Conservation (phyloP, 306 rosid species). For the Begonia loranthoides region DNA sequence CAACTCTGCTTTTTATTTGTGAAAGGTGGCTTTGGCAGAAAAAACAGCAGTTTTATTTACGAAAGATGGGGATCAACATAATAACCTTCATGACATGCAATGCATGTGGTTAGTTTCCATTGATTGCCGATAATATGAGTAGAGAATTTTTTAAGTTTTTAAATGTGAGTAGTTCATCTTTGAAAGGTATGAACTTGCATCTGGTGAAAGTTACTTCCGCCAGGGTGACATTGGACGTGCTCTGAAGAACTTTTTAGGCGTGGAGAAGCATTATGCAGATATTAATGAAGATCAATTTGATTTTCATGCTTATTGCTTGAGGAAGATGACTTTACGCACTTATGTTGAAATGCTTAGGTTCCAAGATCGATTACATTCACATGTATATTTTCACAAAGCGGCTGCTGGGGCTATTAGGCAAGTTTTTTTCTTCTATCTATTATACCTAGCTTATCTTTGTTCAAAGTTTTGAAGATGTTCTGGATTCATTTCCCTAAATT, state of each 20-base stretch:
- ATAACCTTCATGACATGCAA: slow-evolving; percentile 99
- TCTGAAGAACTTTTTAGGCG: slow-evolving; percentile 76
- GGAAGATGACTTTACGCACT: slow-evolving; percentile 96
- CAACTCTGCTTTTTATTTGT: neutral
- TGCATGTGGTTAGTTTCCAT: slow-evolving; percentile 86
- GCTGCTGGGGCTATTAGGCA: slow-evolving; percentile 96
- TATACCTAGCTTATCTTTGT: slow-evolving; percentile 3
- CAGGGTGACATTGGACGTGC: slow-evolving; percentile 90
- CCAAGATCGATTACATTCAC: slow-evolving; percentile 93
- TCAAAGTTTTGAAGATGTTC: neutral
- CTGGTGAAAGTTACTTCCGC: slow-evolving; percentile 94
- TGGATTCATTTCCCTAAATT: neutral
- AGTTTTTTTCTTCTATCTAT: slow-evolving; percentile 9
- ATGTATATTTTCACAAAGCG: slow-evolving; percentile 86
- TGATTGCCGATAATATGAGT: slow-evolving; percentile 1
- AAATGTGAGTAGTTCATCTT: slow-evolving; percentile 3
- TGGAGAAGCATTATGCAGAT: slow-evolving; percentile 96
- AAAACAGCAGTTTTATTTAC: slow-evolving; percentile 97
- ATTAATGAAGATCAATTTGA: slow-evolving; percentile 98
- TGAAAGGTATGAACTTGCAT: slow-evolving; percentile 88
- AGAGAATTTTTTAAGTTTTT: neutral
- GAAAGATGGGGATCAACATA: slow-evolving; percentile 97
- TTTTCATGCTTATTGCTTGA: slow-evolving; percentile 93
- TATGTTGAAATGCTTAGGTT: slow-evolving; percentile 96
- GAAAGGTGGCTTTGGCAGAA: slow-evolving; percentile 83